Evolutionary conservation across 2,329 filamentous ascomycete genomes (phyloP).

Genomic region (Thermomyces lanuginosus): DNA sequence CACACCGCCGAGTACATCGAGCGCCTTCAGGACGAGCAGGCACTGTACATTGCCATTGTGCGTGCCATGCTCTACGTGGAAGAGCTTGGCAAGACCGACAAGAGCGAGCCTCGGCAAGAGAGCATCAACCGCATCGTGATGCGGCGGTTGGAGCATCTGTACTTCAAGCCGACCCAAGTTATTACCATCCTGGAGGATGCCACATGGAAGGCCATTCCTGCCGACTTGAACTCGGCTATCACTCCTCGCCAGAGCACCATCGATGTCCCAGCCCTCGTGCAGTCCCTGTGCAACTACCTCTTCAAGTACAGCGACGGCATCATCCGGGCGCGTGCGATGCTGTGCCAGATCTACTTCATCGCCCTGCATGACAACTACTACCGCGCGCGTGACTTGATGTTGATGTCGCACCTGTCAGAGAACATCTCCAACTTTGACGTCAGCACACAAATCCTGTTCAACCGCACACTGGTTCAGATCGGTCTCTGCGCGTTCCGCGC

Average conservation of each 20-base stretch:
- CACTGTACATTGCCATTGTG: conserved; percentile 83
- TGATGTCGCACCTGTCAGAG: conserved; percentile 98
- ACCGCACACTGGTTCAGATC: conserved; percentile 92
- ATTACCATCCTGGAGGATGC: conserved; percentile 88
- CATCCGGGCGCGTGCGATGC: conserved; percentile 87
- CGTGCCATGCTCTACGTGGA: conserved; percentile 81
- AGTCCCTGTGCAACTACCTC: conserved; percentile 82
- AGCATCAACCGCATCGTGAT: conserved; percentile 84
- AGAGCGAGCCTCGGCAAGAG: conserved; percentile 64
- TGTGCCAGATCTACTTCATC: conserved; percentile 97
- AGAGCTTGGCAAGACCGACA: conserved; percentile 50
- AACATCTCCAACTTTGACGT: conserved; percentile 94
- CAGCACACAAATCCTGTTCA: conserved; percentile 94
- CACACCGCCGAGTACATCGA: conserved; percentile 99
- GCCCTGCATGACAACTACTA: conserved; percentile 97
- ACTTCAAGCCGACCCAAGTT: conserved; percentile 96
- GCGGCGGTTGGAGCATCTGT: conserved; percentile 87
- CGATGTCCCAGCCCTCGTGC: conserved; percentile 59
- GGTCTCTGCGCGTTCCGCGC: conserved; percentile 96
- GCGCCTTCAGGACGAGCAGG: conserved; percentile 74
- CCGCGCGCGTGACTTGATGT: conserved; percentile 94
- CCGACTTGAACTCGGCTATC: conserved; percentile 56
- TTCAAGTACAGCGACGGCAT: conserved; percentile 92
- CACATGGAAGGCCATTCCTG: conserved; percentile 68
- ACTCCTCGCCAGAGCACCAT: conserved; percentile 53